Evolutionary conservation across 179 eudicot species (phyloP).

Genomic region (Actinidia chinensis): DNA sequence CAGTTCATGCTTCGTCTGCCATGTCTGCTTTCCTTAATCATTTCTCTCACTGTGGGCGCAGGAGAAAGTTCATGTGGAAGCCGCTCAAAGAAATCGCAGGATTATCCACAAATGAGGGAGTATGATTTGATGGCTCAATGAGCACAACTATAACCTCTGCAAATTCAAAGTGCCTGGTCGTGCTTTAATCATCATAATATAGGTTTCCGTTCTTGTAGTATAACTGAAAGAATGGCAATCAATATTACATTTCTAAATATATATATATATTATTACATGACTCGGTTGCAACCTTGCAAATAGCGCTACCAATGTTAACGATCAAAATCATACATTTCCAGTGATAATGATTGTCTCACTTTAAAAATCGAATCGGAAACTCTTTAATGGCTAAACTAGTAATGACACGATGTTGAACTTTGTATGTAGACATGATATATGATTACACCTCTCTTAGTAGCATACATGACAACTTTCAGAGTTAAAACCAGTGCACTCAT

Average conservation of each 20-base stretch:
- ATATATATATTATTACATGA: neutral
- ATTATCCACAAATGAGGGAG: constrained; percentile 32
- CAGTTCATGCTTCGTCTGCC: neutral
- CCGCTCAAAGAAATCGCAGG: constrained; percentile 88
- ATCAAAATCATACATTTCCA: neutral
- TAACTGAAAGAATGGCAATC: neutral
- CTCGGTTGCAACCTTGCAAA: neutral
- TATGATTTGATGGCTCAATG: neutral
- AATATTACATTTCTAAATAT: neutral
- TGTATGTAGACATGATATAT: neutral
- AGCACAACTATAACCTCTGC: neutral
- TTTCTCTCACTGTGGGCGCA: constrained; percentile 20
- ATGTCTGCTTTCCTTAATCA: neutral
- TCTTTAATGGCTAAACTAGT: neutral
- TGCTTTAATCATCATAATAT: constrained; percentile 9
- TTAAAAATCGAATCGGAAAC: neutral
- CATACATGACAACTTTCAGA: neutral
- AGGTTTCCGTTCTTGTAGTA: neutral
- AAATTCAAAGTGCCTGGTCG: neutral
- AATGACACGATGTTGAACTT: neutral
- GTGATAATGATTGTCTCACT: neutral
- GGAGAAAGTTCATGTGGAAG: constrained; percentile 89
- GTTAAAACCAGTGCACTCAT: neutral
- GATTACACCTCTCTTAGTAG: neutral
- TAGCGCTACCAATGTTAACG: neutral